Base-by-base conservation (phyloP, 1,139 yeast genomes). In the Komagataea norvegica region DNA sequence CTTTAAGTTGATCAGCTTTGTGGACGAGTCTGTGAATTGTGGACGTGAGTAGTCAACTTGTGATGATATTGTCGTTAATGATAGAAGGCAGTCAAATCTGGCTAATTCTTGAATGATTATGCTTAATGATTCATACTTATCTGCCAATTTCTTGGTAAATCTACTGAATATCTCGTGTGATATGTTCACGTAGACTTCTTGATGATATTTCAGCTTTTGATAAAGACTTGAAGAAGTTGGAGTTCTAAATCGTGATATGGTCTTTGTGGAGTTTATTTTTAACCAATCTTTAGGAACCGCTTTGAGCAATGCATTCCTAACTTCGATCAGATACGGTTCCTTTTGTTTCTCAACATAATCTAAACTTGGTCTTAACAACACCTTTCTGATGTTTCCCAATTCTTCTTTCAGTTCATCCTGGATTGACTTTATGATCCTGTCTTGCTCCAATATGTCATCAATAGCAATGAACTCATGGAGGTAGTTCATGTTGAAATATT, bases 261-360 rank as follows among this genome's bases (percentile, higher is more conserved):
- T 61, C 43, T 77, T 77, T 0, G 95, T 86, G 7, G 83, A 80
- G 49, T 75, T 82, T 26, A 83, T 73, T 48, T 85, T 78, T 9
- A 80, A 62, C 95, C 96, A 91, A 41, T 75, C 77, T 1, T 62
- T 48, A 0, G 97, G 96, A 2, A 88, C 60, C 3, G 62, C 60
- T 36, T 72, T 73, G 5, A 73, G 67, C 3, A 35, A 14, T 1
- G 74, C 65, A 46, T 79, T 78, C 34, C 85, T 62, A 0, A 89
- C 79, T 52, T 88, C 96, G 17, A 91, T 70, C 27, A 88, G 62
- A 51, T 80, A 81, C 1, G 85, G 78, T 27, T 79, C 84, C 40
- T 77, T 78, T 35, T 73, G 69, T 37, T 75, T 76, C 14, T 79
- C 71, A 8, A 69, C 65, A 49, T 67, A 87, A 20, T 71, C 65